Percentiles rank a stretch among this genome's conserved stretches.
phyloP scores from a whole-genome alignment of 768 basidiomycete species.

The Holtermannia corniformis region DNA sequence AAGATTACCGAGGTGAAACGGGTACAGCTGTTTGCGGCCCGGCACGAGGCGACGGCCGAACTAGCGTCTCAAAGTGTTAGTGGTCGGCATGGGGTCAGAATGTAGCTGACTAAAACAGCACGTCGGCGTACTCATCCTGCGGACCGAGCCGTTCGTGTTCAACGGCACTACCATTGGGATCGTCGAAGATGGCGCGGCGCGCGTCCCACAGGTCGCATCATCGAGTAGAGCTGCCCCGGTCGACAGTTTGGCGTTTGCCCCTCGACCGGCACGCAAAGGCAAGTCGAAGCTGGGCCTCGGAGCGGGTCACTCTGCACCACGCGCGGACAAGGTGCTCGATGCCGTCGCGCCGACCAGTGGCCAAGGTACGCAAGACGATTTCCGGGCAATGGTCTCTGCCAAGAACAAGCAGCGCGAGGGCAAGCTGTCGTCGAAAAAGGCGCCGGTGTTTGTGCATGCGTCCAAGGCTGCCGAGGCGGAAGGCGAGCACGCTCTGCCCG shows the following conservation, averaged over 20 bases:
- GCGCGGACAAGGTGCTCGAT: conserved; percentile 31
- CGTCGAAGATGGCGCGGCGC: conserved; percentile 5
- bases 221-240: not conserved
- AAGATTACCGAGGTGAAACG: conserved; percentile 58
- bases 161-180: conserved; percentile 55
- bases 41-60: conserved; percentile 45
- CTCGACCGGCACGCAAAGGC: conserved; percentile 16
- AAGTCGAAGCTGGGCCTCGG: conserved; percentile 16
- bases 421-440: conserved; percentile 6
- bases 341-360: conserved; percentile 12
- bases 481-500: not conserved
- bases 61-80: conserved; percentile 43
- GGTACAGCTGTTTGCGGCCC: conserved; percentile 60
- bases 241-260: conserved; percentile 13
- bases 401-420: conserved; percentile 31
- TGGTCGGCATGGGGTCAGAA: too few species aligned
- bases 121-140: conserved; percentile 66
- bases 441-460: not conserved
- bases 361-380: conserved; percentile 57
- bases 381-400: conserved; percentile 62
- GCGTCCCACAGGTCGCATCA: not conserved
- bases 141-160: conserved; percentile 62
- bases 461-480: not conserved
- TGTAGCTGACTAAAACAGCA: too few species aligned
- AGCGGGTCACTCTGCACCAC: conserved; percentile 49